Evolutionary conservation across 2,329 filamentous ascomycete species (phyloP).

Genomic region (Lithohypha guttulata): DNA sequence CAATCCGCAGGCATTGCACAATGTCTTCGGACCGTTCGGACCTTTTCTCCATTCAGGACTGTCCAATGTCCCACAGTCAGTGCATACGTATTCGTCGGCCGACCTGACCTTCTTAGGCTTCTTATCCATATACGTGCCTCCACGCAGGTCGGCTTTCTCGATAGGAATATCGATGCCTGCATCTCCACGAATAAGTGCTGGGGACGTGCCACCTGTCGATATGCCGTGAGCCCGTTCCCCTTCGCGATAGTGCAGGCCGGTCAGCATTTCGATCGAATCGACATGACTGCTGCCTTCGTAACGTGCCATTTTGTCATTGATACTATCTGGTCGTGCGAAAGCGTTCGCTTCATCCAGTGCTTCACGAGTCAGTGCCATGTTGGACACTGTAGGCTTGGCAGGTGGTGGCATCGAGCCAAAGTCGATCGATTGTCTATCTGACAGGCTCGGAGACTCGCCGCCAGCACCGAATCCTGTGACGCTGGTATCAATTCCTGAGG

Average conservation of each 20-base stretch:
- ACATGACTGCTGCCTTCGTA: constrained; percentile 67
- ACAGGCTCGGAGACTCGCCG: constrained; percentile 14
- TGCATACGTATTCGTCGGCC: constrained; percentile 82
- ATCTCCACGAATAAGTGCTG: constrained; percentile 72
- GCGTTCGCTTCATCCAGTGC: constrained; percentile 65
- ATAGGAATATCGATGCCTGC: constrained; percentile 74
- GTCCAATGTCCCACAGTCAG: constrained; percentile 87
- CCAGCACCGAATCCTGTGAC: background rate
- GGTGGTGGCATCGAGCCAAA: constrained; percentile 53
- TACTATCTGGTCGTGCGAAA: constrained; percentile 59
- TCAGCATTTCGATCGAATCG: constrained; percentile 87
- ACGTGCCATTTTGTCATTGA: constrained; percentile 73
- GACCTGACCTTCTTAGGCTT: constrained; percentile 70
- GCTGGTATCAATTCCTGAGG: constrained; percentile 15
- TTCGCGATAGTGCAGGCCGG: constrained; percentile 74
- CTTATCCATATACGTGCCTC: constrained; percentile 49
- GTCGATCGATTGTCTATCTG: constrained; percentile 12
- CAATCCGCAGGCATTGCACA: constrained; percentile 92
- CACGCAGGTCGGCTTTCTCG: constrained; percentile 53
- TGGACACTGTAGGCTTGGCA: constrained; percentile 51
- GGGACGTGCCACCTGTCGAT: constrained; percentile 73
- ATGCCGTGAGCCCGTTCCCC: constrained; percentile 82
- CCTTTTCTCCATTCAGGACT: constrained; percentile 95
- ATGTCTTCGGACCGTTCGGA: constrained; percentile 80
- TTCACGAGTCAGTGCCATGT: constrained; percentile 62